phyloP scores from a whole-genome alignment of 441 rosid species.

The Pelargonium cotyledonis region DNA sequence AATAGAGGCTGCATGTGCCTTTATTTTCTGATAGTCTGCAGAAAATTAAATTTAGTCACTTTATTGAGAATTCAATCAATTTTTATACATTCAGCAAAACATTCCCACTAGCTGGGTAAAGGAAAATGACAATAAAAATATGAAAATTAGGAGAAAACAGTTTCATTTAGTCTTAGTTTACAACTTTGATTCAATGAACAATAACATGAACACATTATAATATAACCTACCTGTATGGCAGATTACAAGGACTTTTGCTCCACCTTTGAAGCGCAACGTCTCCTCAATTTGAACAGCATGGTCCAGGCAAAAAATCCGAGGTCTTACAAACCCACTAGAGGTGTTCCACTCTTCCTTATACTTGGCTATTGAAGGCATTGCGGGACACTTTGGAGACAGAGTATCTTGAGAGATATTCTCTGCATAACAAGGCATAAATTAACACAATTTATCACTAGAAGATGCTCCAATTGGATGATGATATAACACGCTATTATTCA shows the following conservation, averaged over 20 bases:
- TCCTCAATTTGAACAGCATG: constrained; percentile 78
- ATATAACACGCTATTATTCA: constrained; percentile 14
- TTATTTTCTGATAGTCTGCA: constrained; percentile 89
- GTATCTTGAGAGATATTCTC: constrained; percentile 22
- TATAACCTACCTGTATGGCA: constrained; percentile 85
- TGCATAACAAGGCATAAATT: constrained; percentile 28
- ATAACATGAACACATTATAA: not conserved
- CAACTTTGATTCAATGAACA: not conserved
- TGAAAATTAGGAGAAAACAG: not conserved
- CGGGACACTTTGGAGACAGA: constrained; percentile 29
- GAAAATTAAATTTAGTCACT: constrained; percentile 13
- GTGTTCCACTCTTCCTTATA: constrained; percentile 40
- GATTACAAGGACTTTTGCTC: constrained; percentile 64
- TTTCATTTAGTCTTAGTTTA: not conserved
- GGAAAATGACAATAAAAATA: not conserved
- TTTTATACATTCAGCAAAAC: not conserved
- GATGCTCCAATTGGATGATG: constrained; percentile 14
- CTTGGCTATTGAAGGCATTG: constrained; percentile 22
- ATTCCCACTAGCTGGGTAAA: not conserved
- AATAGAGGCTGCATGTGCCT: constrained; percentile 70
- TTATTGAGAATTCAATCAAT: not conserved
- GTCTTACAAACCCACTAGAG: constrained; percentile 54
- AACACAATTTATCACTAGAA: constrained; percentile 21
- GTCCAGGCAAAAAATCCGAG: constrained; percentile 93
- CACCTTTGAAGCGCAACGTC: constrained; percentile 67